Evolutionary conservation across 2,329 filamentous ascomycete species (phyloP), one percentile per base, ranked within the genome.

Genomic region (Calonectria naviculata): DNA sequence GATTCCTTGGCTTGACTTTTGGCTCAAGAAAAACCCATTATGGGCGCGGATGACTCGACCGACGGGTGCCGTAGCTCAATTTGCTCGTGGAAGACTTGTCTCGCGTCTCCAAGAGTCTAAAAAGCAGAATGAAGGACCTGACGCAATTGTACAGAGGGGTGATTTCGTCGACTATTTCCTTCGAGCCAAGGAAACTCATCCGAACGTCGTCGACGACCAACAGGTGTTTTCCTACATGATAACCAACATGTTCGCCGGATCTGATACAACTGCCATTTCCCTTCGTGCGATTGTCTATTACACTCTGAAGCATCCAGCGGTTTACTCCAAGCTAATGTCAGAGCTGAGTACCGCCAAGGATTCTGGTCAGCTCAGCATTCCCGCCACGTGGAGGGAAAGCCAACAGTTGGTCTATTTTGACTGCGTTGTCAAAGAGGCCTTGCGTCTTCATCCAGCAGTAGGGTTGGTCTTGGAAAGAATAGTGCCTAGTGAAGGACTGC

Each of bases 21-120:
- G 75, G 74, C 4, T 77, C 1, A 75, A 77, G 41, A 77, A 77
- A 42, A 77, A 77, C 10, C 75, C 75, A 1, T 29, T 77, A 1
- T 70, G 52, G 42, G 31, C 38, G 6, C 46, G 68, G 0, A 56
- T 76, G 2, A 68, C 70, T 0, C 70, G 71, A 0, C 74, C 75
- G 52, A 24, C 70, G 56, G 1, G 75, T 69, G 46, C 49, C 1
- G 66, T 68, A 5, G 66, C 58, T 2, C 28, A 63, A 36, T 68
- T 68, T 41, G 58, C 58, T 9, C 34, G 56, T 6, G 29, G 54
- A 4, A 4, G 72, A 71, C 4, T 74, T 67, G 0, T 56, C 62
- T 72, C 75, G 3, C 42, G 42, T 12, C 42, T 46, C 21, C n/a
- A 0, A 71, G 75, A 0, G 66, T 68, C 0, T 54, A 69, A 1